Percentiles rank a stretch among this genome's conserved stretches.
Conservation (phyloP, 2,329 filamentous ascomycete genomes). For the Ambrosiella cleistominuta region DNA sequence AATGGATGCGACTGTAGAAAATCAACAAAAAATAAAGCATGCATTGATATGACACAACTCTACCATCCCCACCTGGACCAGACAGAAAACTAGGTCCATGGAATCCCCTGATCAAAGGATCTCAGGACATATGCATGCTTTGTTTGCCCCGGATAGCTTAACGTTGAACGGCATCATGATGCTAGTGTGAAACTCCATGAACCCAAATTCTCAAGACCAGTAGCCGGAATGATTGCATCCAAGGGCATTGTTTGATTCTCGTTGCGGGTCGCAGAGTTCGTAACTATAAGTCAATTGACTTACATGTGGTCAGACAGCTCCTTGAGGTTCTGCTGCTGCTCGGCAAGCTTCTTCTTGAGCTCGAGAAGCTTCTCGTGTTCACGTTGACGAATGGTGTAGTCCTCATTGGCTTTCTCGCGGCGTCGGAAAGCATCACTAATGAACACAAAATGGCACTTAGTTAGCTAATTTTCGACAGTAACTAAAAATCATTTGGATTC, state of each 20-base stretch:
- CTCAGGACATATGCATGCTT: background rate
- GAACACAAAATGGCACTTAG: no score
- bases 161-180: background rate
- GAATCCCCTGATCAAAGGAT: background rate
- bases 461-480: background rate
- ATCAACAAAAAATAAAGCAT: background rate
- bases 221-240: no score
- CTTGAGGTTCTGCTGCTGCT: conserved; percentile 69
- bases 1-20: background rate
- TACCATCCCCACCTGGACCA: background rate
- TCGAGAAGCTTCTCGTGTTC: conserved; percentile 78
- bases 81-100: background rate
- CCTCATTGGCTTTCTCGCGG: conserved; percentile 76
- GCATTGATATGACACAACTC: background rate
- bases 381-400: conserved; percentile 66
- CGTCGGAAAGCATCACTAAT: conserved; percentile 77
- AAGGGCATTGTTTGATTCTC: no score
- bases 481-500: no score
- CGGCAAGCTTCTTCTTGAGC: conserved; percentile 54
- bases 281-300: conserved; percentile 19
- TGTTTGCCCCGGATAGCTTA: background rate
- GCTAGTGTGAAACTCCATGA: no score
- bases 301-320: conserved; percentile 79
- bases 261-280: no score
- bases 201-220: no score